A percentile compares a stretch with the other conserved stretches of the same genome.
phyloP scores from a whole-genome alignment of 768 basidiomycete genomes.

The Termitomyces sp. region DNA sequence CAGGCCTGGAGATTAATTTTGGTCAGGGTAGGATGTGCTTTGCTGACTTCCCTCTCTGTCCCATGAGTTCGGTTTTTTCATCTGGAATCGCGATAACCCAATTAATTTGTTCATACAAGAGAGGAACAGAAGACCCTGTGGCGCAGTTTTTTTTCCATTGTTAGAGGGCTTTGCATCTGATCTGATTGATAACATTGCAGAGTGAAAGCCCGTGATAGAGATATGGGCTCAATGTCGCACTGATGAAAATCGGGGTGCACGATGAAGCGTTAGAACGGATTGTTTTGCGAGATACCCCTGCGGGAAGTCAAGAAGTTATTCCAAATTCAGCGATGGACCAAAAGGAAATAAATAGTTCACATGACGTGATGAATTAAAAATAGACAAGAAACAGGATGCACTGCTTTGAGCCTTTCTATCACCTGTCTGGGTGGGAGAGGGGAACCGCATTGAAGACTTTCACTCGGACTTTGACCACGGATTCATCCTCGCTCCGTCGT shows the following conservation, averaged over 20 bases:
- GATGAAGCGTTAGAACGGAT: neutral
- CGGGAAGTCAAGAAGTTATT: too few relatives aligned
- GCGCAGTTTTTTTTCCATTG: neutral
- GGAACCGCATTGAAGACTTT: neutral
- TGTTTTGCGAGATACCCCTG: neutral
- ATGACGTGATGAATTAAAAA: too few relatives aligned
- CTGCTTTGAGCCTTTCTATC: too few relatives aligned
- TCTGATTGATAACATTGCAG: neutral
- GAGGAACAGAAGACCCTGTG: neutral
- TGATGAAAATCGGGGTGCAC: neutral
- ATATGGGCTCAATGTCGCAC: neutral
- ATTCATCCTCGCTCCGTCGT: neutral
- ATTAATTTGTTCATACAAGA: neutral
- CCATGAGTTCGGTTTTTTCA: neutral
- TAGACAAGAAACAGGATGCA: too few relatives aligned
- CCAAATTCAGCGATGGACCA: too few relatives aligned
- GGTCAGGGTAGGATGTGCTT: neutral
- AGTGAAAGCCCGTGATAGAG: neutral
- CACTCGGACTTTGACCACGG: neutral
- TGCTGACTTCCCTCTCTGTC: neutral
- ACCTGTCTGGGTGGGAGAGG: too few relatives aligned
- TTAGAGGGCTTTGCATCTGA: neutral
- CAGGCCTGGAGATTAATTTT: too few relatives aligned
- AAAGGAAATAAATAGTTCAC: too few relatives aligned
- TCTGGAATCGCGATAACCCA: neutral